phyloP scores from a whole-genome alignment of 257 asterid species.

The Echites panduratus region DNA sequence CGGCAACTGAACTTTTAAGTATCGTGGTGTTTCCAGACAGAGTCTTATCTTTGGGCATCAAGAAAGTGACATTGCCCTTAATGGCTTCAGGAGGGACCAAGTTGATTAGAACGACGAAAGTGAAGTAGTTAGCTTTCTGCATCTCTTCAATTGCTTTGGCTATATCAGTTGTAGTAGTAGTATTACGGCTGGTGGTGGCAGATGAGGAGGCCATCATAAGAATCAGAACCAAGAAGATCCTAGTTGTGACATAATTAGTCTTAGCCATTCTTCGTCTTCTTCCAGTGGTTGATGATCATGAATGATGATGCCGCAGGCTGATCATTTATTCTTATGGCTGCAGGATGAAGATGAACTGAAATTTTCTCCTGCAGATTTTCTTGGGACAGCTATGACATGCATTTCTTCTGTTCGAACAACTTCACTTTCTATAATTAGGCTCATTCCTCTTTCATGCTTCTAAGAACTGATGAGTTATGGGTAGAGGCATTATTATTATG shows the following conservation, averaged over 20 bases:
- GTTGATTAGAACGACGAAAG: slow-evolving; percentile 61
- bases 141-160: slow-evolving; percentile 46
- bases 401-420: slow-evolving; percentile 43
- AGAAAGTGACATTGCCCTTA: slow-evolving; percentile 44
- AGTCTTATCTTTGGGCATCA: slow-evolving; percentile 64
- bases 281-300: not conserved
- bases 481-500: not conserved
- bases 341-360: not conserved
- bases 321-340: not conserved
- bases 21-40: slow-evolving; percentile 31
- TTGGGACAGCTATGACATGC: slow-evolving; percentile 38
- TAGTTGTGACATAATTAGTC: not conserved
- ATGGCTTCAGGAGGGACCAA: slow-evolving; percentile 49
- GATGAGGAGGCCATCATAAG: slow-evolving; percentile 9
- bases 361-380: not conserved
- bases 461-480: not conserved
- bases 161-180: slow-evolving; percentile 9
- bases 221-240: slow-evolving; percentile 13
- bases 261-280: not conserved
- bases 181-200: slow-evolving; percentile 5
- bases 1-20: slow-evolving; percentile 16
- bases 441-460: slow-evolving; percentile 38
- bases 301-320: not conserved
- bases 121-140: slow-evolving; percentile 68
- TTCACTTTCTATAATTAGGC: not conserved